Base-by-base conservation (phyloP, 2,329 filamentous ascomycete genomes). In the Rachicladosporium sp. region DNA sequence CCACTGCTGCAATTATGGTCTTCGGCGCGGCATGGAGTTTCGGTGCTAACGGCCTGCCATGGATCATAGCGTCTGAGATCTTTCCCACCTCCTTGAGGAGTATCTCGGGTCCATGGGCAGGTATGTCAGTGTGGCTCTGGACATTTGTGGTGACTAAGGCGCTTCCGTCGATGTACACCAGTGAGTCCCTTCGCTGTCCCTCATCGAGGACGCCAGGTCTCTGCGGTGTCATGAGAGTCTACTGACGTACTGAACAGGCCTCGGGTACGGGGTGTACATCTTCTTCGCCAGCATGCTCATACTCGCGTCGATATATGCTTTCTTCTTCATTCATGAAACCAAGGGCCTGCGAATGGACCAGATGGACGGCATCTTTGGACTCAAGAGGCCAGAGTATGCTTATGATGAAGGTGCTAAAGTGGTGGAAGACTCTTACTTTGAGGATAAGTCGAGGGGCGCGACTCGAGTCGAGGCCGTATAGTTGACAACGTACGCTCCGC, bases 1-100 rank as follows among this genome's bases (percentile, higher is more conserved):
- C 60, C 4, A 61, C 57, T 1, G 59, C 60, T 2, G 57, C 59
- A 40, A 62, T 64, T 29, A 62, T 62, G 60, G 57, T 64, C 6
- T 64, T 63, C 31, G 60, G 57, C 2, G 58, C 53, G 6, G 49
- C 50, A 1, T 65, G 60, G 61, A 58, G 54, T 10, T 41, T 41
- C 7, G 60, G 61, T 31, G 54, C 58, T 1, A 65, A 65, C 35
- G 62, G 62, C 2, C 45, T 65, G 0, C 62, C 61, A 0, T 65
- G 62, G 61, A 65, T 66, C 43, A 60, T 65, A n/a, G 61, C 58
- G 1, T 55, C 62, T 2, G 63, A 66, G 45, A 66, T 65, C 15
- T 65, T 66, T 46, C 62, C 63, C 0, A 52, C 54, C 3, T 56
- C 56, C 1, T 47, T 65, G 11, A 52, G 62, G 4, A 58, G 54